Evolutionary conservation across 495 filamentous ascomycete genomes (phyloP), one percentile per base, ranked within the genome.

Genomic region (Xylaria scruposa): DNA sequence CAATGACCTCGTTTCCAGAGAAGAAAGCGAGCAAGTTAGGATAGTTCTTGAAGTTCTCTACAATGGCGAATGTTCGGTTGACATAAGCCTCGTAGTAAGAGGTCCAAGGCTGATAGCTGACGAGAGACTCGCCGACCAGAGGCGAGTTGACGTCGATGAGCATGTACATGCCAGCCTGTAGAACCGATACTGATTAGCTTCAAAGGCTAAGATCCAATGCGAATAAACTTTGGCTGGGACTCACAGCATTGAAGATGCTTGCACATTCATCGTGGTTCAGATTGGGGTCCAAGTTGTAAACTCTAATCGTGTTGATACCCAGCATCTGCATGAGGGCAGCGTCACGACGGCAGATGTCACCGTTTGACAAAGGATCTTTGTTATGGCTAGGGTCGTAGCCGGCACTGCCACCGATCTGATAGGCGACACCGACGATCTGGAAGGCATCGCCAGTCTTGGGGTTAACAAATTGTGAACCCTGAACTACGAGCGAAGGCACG

Each of bases 1-100:
- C 92, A 80, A 98, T 95, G 65, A 97, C 92, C 83, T 98, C 95
- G 82, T 98, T 98, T 60, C 93, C 95, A 47, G 93, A 88, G 81
- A 98, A 97, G 88, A 97, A 97, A 62, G 88, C 92, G n/a, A 97
- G 84, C 3, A 91, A 90, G 82, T 98, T 98, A 72, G 94, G 93
- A 81, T 93, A 98, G 80, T 87, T 87, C 85, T 95, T 95, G 91
- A 98, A 98, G 40, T 92, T 92, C 84, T 98, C 95, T 36, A 98
- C 93, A 51, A 98, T 87, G 76, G 90, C 90, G 81, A 97, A 98
- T 71, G 93, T 93, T 76, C 94, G 91, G 75, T 90, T 88, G 71
- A 97, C 88, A 80, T 98, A 98, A 42, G 77, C 82, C 49, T 83
- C 82, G 76, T 90, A 90, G 86, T 98, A 98, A 70, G 89, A 91